phyloP scores from a whole-genome alignment of 108 stramenopile genomes.

The Pseudonitzschia pungens region DNA sequence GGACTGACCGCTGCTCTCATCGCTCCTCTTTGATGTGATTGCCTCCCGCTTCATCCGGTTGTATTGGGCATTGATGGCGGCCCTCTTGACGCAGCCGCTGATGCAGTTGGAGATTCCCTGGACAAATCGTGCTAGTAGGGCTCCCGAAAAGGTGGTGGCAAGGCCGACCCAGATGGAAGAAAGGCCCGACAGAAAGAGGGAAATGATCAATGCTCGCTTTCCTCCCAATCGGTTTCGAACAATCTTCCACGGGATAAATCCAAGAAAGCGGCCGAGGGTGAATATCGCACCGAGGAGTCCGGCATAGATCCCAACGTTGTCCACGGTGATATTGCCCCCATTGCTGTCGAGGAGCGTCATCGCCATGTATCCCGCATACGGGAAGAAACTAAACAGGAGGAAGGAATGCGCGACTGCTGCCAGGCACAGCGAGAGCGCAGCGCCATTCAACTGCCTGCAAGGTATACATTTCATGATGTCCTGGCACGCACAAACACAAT shows the following conservation, averaged over 20 bases:
- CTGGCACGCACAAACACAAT: not conserved
- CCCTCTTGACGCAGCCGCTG: constrained; percentile 13
- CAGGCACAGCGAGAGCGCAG: constrained; percentile 10
- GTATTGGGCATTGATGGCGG: constrained; percentile 1
- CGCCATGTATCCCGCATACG: constrained; percentile 18
- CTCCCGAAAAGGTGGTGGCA: not conserved
- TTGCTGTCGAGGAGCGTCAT: constrained; percentile 3
- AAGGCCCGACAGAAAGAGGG: constrained; percentile 1
- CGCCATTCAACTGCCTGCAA: not conserved
- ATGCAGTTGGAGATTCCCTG: constrained; percentile 10
- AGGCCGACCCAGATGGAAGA: constrained; percentile 10
- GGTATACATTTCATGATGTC: not conserved
- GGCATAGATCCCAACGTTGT: constrained; percentile 10
- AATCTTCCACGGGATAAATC: constrained; percentile 12
- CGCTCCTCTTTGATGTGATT: not conserved
- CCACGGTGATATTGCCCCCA: not conserved
- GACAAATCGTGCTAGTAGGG: constrained; percentile 6
- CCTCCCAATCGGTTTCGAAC: not conserved
- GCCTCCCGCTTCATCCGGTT: not conserved
- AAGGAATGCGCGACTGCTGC: constrained; percentile 39
- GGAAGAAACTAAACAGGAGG: constrained; percentile 13
- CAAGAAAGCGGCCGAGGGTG: constrained; percentile 3
- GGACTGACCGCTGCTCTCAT: not conserved
- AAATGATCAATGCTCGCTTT: constrained; percentile 1
- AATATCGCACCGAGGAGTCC: constrained; percentile 9